Percentiles rank a stretch among this genome's conserved stretches.
Conservation (phyloP, 768 basidiomycete genomes). For the Filobasidium floriforme region DNA sequence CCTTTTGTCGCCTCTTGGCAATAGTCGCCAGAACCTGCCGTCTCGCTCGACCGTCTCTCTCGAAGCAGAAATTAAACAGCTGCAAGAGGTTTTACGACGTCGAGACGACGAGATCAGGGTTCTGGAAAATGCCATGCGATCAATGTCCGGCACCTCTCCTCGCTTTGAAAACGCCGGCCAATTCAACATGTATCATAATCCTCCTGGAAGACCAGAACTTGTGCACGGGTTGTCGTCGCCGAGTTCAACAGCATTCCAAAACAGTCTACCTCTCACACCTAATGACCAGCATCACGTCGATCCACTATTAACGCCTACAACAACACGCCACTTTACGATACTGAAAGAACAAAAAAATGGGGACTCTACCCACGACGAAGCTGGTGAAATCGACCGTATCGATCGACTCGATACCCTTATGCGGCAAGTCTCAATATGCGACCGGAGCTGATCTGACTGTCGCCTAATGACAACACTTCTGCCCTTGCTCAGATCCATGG, state of each 20-base stretch:
- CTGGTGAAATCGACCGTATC: conserved; percentile 48
- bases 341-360: conserved; percentile 11
- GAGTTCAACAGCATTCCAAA: neutral
- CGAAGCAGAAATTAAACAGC: conserved; percentile 89
- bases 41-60: conserved; percentile 71
- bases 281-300: neutral
- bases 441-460: neutral
- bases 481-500: conserved; percentile 68
- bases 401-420: conserved; percentile 83
- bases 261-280: neutral
- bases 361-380: conserved; percentile 15
- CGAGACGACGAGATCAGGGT: conserved; percentile 80
- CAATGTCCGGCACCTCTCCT: conserved; percentile 39
- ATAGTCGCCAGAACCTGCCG: conserved; percentile 45
- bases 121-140: conserved; percentile 57
- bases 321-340: conserved; percentile 16
- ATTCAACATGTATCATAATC: neutral
- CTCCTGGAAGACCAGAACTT: neutral
- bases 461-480: conserved; percentile 24
- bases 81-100: conserved; percentile 84
- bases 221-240: neutral
- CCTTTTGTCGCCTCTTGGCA: conserved; percentile 26
- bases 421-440: conserved; percentile 56
- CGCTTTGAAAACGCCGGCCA: conserved; percentile 25
- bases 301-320: neutral